These are phyloP conservation scores for Filosporella fistucella DNA, from an alignment of 495 filamentous ascomycete genomes.

Conservation along the genomic window DNA sequence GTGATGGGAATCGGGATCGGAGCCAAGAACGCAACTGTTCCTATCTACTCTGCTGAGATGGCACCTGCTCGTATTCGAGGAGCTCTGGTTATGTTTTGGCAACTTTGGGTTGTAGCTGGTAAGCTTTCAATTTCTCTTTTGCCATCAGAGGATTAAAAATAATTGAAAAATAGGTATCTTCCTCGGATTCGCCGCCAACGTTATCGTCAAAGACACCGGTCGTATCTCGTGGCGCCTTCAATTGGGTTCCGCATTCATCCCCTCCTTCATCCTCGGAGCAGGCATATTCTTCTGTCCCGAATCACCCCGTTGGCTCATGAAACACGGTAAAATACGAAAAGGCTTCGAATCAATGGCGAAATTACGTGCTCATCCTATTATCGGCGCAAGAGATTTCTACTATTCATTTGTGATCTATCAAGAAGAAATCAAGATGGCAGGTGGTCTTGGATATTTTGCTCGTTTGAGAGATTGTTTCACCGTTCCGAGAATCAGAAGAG, in stretches of 20 bases:
- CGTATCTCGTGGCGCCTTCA: conserved; percentile 71
- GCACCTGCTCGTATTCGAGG: conserved; percentile 70
- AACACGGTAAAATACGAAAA: conserved; percentile 55
- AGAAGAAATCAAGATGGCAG: conserved; percentile 40
- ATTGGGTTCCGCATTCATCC: conserved; percentile 74
- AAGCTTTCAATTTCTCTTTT: no score
- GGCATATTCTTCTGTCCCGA: conserved; percentile 76
- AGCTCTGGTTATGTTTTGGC: conserved; percentile 80
- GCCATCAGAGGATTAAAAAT: no score
- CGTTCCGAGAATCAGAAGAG: conserved; percentile 55
- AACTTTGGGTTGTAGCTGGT: conserved; percentile 72
- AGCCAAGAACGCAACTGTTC: conserved; percentile 53
- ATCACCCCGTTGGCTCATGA: conserved; percentile 60
- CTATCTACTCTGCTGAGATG: conserved; percentile 77
- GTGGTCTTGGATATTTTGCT: conserved; percentile 37
- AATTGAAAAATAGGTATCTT: no score
- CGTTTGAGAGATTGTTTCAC: conserved; percentile 58
- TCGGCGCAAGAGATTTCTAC: conserved; percentile 74
- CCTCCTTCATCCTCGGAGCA: conserved; percentile 57
- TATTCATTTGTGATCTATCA: conserved; percentile 59
- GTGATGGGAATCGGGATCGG: conserved; percentile 74
- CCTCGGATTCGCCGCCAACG: conserved; percentile 65
- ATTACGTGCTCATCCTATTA: conserved; percentile 59
- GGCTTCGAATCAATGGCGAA: conserved; percentile 57
- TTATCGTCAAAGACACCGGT: conserved; percentile 53